Conservation (phyloP, 306 rosid species). For the Medicago arabica region DNA sequence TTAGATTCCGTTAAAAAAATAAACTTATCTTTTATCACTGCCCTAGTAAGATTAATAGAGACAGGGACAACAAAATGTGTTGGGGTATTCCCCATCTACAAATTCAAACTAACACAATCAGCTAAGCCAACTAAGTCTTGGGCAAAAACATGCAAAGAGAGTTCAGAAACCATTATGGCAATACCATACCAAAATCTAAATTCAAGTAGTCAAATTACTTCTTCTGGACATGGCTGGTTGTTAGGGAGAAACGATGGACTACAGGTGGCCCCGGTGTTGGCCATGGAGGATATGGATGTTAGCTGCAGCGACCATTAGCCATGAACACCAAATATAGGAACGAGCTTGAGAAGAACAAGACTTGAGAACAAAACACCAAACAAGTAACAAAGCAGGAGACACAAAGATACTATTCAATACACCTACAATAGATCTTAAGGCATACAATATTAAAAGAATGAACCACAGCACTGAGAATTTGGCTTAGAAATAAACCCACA, state of each 20-base stretch:
- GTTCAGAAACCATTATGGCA: neutral
- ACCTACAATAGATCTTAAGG: too few species aligned
- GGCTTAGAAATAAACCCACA: neutral
- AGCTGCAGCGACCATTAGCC: neutral
- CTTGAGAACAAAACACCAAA: neutral
- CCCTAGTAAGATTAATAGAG: neutral
- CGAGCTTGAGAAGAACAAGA: neutral
- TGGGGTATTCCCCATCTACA: too few species aligned
- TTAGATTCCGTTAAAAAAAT: neutral
- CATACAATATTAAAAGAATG: neutral
- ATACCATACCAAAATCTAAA: neutral
- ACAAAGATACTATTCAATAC: too few species aligned
- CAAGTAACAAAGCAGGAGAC: too few species aligned
- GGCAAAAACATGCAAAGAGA: neutral
- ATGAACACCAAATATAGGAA: neutral
- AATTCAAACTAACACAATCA: too few species aligned
- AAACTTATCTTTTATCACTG: neutral
- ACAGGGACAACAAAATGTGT: too few species aligned
- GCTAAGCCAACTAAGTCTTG: too few species aligned
- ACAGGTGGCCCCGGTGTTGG: too few species aligned
- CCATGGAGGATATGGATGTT: neutral
- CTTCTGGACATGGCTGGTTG: neutral
- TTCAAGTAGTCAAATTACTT: neutral
- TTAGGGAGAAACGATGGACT: neutral
- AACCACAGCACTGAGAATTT: neutral